Conservation (phyloP, 352 stramenopile genomes). For the Phytophthora fragariaefolia region DNA sequence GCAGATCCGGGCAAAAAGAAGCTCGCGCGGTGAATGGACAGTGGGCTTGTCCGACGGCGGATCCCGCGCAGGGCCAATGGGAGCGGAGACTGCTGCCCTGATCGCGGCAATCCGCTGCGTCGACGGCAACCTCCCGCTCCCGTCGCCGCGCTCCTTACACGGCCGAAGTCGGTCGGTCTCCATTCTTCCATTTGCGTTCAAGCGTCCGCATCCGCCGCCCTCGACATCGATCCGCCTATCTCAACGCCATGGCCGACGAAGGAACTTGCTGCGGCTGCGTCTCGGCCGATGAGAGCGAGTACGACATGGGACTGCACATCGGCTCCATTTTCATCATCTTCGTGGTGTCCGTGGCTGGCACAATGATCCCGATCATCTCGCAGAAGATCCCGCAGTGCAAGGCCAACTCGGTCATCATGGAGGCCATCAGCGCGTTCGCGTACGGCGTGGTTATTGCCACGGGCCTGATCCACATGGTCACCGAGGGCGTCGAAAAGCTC, state of each 20-base stretch:
- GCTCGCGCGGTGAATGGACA: conserved; percentile 8
- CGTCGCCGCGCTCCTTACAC: too few species aligned
- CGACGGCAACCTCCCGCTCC: conserved; percentile 2
- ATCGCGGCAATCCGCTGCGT: neutral
- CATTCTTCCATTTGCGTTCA: conserved; percentile 27
- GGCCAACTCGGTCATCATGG: conserved; percentile 53
- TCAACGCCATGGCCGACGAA: conserved; percentile 40
- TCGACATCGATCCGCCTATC: neutral
- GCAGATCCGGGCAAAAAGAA: conserved; percentile 1
- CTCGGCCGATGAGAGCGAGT: conserved; percentile 40
- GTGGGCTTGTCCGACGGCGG: conserved; percentile 14
- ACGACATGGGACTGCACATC: conserved; percentile 60
- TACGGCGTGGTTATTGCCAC: conserved; percentile 75
- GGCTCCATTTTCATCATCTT: conserved; percentile 66
- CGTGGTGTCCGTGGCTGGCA: conserved; percentile 48
- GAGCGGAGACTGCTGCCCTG: conserved; percentile 1
- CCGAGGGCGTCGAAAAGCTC: conserved; percentile 62
- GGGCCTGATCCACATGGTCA: conserved; percentile 79
- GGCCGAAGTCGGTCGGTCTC: too few species aligned
- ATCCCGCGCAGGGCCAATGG: neutral
- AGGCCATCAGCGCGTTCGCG: conserved; percentile 62
- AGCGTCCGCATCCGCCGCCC: conserved; percentile 1
- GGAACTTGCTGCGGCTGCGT: conserved; percentile 54
- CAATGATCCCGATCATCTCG: conserved; percentile 53
- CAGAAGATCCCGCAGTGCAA: conserved; percentile 42